Evolutionary conservation across 2,329 filamentous ascomycete species (phyloP), one percentile per base, ranked within the genome.

Genomic region (Lasiodiplodia sp.): DNA sequence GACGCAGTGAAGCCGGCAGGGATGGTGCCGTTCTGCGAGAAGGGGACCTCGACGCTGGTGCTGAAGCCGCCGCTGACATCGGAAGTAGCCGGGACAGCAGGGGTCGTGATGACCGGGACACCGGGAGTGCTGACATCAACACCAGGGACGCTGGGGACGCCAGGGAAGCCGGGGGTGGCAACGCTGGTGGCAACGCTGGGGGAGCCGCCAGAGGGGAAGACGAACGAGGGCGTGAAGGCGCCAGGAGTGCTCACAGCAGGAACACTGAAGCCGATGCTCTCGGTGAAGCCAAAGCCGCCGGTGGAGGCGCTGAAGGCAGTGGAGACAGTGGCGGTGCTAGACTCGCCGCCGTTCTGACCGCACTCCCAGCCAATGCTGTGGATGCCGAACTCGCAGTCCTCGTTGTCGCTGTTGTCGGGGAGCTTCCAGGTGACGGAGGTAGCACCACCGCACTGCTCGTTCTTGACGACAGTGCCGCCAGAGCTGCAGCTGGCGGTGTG

Each of bases 401-500:
- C 81, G 78, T 88, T 85, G 76, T 86, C 85, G 71, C 78, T 80
- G 66, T 85, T 79, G 66, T 73, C 71, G 25, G 90, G 88, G 69
- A 87, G 80, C 72, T 85, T 83, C 78, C 97, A 90, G 67, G 87
- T 89, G 70, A 97, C 93, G 69, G 88, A 90, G 78, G 87, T 93
- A 72, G 95, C 94, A 81, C 94, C 94, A 87, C 94, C 95, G 79
- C 95, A 98, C 86, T 97, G 93, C 70, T 84, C 88, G 87, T 97
- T 97, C 82, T 88, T 83, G 75, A 97, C 85, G 57, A 86, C 87
- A 69, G 88, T 90, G 75, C 92, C 92, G 18, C 85, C 83, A 67
- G 86, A 83, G 72, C 85, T 87, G 87, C 93, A 96, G 65, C 85
- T 77, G 72, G 87, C 84, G 71, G 88, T 89, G 75, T 96, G 91